phyloP scores from a whole-genome alignment of 2,329 filamentous ascomycete species.

The Pseudogymnoascus sp. region DNA sequence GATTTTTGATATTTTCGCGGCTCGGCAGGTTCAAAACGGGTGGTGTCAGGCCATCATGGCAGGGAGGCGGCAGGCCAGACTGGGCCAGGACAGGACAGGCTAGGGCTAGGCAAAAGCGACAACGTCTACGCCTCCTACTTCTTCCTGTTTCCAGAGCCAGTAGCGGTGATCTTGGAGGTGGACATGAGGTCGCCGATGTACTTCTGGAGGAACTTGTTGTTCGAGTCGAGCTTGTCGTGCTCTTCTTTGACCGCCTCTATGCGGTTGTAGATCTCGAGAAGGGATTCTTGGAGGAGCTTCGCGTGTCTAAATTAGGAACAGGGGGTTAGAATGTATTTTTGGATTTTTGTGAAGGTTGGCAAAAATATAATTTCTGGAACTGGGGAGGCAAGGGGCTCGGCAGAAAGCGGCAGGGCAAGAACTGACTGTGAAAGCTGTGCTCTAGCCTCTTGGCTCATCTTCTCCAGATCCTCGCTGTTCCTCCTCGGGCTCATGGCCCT shows the following conservation, averaged over 20 bases:
- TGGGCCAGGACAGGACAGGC: neutral
- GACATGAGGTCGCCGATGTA: conserved; percentile 96
- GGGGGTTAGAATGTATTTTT: neutral
- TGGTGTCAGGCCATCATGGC: neutral
- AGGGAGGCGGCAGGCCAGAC: neutral
- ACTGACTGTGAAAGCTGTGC: conserved; percentile 50
- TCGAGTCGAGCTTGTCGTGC: conserved; percentile 91
- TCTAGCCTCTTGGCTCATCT: conserved; percentile 74
- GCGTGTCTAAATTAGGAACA: conserved; percentile 57
- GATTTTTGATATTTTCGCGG: neutral
- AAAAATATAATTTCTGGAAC: neutral
- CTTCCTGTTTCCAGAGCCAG: conserved; percentile 19
- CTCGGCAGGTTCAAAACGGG: neutral
- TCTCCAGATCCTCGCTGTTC: conserved; percentile 84
- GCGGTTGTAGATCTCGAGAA: conserved; percentile 82
- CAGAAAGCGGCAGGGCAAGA: conserved; percentile 4
- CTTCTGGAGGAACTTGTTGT: conserved; percentile 96
- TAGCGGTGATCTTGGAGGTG: conserved; percentile 62
- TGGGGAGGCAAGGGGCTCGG: neutral
- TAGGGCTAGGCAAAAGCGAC: neutral
- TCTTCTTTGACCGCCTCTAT: conserved; percentile 92
- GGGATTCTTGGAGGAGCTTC: conserved; percentile 76
- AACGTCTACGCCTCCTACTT: conserved; percentile 10
- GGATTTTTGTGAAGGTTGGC: neutral
- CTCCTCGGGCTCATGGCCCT: conserved; percentile 89